These are phyloP conservation scores for Termitomyces sp. DNA, from an alignment of 768 basidiomycete species.

Conservation along the genomic window DNA sequence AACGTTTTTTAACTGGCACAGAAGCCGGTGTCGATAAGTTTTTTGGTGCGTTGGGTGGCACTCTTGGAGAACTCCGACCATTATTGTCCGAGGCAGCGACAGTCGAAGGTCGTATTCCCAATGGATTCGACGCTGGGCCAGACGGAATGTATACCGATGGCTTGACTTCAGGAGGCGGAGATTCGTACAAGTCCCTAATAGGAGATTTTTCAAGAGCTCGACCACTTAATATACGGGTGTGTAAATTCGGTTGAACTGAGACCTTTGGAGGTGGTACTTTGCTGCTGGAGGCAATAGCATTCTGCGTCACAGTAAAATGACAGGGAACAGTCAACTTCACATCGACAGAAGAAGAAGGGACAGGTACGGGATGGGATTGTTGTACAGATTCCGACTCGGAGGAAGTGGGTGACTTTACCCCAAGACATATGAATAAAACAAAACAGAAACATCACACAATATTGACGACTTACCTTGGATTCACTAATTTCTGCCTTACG, in stretches of 20 bases:
- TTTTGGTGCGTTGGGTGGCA: conserved; percentile 17
- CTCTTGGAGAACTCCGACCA: neutral
- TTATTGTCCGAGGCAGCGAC: neutral
- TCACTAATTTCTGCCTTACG: neutral
- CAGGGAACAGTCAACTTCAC: neutral
- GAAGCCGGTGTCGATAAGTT: conserved; percentile 8
- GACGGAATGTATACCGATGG: conserved; percentile 32
- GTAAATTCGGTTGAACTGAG: neutral
- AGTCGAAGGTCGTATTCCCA: conserved; percentile 46
- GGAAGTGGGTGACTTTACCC: neutral
- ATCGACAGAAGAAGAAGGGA: neutral
- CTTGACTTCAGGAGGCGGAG: conserved; percentile 30
- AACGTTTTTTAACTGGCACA: conserved; percentile 27
- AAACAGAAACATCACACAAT: neutral
- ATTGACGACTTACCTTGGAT: conserved; percentile 4
- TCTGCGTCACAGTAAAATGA: conserved; percentile 4
- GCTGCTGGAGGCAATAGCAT: conserved; percentile 33
- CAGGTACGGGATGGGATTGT: neutral
- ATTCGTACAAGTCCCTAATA: neutral
- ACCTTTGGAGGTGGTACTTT: conserved; percentile 18
- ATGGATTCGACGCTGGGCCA: conserved; percentile 44
- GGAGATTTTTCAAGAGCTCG: conserved; percentile 18
- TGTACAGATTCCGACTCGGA: neutral
- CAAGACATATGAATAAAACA: neutral
- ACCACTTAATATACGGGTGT: conserved; percentile 9